A percentile compares a stretch with the other conserved stretches of the same genome.
Evolutionary conservation across 2,329 filamentous ascomycete species (phyloP).

Genomic region (Colletotrichum abscissum): DNA sequence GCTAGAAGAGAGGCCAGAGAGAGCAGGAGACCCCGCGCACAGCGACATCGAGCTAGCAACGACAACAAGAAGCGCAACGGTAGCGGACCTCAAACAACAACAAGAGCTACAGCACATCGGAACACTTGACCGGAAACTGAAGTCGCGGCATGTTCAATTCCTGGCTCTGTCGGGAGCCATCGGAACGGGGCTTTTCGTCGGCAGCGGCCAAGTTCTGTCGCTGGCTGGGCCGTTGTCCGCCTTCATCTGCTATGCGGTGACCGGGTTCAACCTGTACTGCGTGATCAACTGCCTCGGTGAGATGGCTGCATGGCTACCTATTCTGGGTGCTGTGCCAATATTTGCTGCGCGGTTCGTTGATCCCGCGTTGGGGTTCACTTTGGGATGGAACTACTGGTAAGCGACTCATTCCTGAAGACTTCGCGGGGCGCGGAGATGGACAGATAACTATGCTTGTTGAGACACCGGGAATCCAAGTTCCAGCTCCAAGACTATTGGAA

Average conservation of each 20-base stretch:
- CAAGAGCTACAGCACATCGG: constrained; percentile 46
- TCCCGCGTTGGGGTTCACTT: constrained; percentile 58
- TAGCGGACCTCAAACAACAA: background rate
- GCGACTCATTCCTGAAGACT: background rate
- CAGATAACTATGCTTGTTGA: no score
- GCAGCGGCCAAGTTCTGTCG: constrained; percentile 55
- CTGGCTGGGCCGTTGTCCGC: constrained; percentile 54
- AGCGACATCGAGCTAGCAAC: background rate
- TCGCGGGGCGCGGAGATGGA: no score
- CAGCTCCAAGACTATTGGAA: no score
- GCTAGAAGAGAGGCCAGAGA: background rate
- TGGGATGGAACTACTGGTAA: constrained; percentile 63
- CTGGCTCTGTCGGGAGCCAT: constrained; percentile 55
- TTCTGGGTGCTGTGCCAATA: constrained; percentile 63
- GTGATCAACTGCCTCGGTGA: constrained; percentile 64
- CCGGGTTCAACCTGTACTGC: constrained; percentile 59
- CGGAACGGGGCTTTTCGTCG: constrained; percentile 57
- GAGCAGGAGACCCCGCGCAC: background rate
- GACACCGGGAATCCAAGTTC: no score
- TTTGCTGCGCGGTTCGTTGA: constrained; percentile 62
- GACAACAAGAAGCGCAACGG: background rate
- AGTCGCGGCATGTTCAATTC: constrained; percentile 55
- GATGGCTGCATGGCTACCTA: constrained; percentile 71
- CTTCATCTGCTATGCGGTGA: constrained; percentile 54
- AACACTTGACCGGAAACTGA: constrained; percentile 50